Evolutionary conservation across 192 early-diverging fungal genomes (phyloP), one percentile per base, ranked within the genome.

Genomic region (Podila horticola): DNA sequence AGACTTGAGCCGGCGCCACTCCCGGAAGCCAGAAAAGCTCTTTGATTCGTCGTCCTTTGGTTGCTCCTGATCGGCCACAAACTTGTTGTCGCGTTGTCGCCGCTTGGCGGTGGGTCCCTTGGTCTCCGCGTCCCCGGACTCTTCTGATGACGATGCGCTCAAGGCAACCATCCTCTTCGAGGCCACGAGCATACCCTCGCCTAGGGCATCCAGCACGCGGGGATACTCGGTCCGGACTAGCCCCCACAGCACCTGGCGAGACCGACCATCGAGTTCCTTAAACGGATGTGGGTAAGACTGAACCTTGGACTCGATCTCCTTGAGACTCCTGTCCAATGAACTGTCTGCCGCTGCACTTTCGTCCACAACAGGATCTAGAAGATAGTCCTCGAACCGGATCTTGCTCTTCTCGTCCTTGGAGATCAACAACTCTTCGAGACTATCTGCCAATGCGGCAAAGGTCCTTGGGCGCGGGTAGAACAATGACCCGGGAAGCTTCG

Each of bases 391-490:
- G 65, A 58, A 45, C 17, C 22, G 36, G 6, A 5, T 45, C 55
- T 28, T 59, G 34, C 19, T 24, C 36, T 13, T 69, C 34, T 58
- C 63, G 3, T 45, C 30, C 17, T 79, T 58, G 15, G 24, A 48
- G 20, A 68, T 65, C 49, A 79, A 24, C n/a, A 81, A 66, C 4
- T 73, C 71, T 33, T 73, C 71, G 2, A 81, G 48, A 45, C 28
- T 51, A 31, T 81, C 77, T 9, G 77, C 77, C 31, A 81, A 29
- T 5, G 77, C 77, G 22, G 77, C 77, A 59, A 81, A 72, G 3
- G 77, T 81, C 57, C 77, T 81, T 19, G 77, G 77, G 22, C 77
- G 70, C 17, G 77, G 71, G 22, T 67, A 81, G 15, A 81, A 59
- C 48, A 81, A 11, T 2, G 70, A 68, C 5, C 15, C 15, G 5